Evolutionary conservation across 2,329 filamentous ascomycete genomes (phyloP).

Genomic region (Xylaria sp.): DNA sequence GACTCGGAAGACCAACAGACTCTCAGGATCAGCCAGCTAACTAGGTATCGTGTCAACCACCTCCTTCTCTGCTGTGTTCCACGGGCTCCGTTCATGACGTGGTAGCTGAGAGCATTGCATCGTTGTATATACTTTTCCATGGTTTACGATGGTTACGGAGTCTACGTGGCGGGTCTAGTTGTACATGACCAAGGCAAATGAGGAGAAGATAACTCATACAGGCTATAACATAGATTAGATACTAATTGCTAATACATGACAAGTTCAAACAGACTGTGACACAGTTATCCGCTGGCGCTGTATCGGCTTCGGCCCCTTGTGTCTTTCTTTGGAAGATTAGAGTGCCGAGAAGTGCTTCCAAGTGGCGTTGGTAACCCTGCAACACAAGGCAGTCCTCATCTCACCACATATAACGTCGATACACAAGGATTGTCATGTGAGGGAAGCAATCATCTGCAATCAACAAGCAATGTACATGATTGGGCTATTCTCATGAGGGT

Average conservation of each 20-base stretch:
- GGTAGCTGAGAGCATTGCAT: slow-evolving; percentile 14
- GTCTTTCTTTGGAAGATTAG: slow-evolving; percentile 10
- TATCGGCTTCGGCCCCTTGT: not conserved
- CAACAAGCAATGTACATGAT: not conserved
- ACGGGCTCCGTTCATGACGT: slow-evolving; percentile 24
- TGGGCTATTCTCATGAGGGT: not conserved
- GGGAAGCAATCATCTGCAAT: not conserved
- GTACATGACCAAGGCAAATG: slow-evolving; percentile 18
- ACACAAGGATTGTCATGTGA: not conserved
- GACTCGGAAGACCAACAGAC: slow-evolving; percentile 68
- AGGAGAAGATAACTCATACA: not conserved
- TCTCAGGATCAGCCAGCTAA: slow-evolving; percentile 54
- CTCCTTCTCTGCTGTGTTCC: slow-evolving; percentile 30
- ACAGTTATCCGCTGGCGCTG: not conserved
- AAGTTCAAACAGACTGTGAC: slow-evolving; percentile 1
- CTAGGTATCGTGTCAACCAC: slow-evolving; percentile 34
- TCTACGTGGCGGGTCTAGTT: slow-evolving; percentile 3
- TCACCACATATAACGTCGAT: not conserved
- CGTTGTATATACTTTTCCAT: slow-evolving; percentile 25
- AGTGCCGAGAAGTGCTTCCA: slow-evolving; percentile 12
- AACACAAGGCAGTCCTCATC: not conserved
- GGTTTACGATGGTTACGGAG: slow-evolving; percentile 6
- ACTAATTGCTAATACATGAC: slow-evolving; percentile 47
- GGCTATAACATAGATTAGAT: slow-evolving; percentile 39
- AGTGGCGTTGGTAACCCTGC: not conserved